Percentiles rank a stretch among this genome's conserved stretches.
phyloP scores from a whole-genome alignment of 345 rosid genomes.

The Corchorus capsularis region DNA sequence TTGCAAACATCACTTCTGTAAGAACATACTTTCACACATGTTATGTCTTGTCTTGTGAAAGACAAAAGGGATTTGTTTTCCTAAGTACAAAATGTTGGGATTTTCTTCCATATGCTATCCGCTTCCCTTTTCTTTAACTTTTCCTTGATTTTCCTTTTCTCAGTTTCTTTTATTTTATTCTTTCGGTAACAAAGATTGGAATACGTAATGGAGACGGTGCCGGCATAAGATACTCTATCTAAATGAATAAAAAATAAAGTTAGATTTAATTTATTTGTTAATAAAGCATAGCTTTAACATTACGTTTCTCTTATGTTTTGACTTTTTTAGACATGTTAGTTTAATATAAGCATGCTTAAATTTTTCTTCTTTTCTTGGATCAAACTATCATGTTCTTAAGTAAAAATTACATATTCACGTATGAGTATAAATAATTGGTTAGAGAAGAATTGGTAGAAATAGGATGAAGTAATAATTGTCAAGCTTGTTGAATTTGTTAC shows the following conservation, averaged over 20 bases:
- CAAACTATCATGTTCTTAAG: no score
- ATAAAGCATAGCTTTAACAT: background rate
- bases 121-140: constrained; percentile 22
- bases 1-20: background rate
- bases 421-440: no score
- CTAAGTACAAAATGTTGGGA: constrained; percentile 12
- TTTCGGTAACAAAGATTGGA: constrained; percentile 23
- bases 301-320: background rate
- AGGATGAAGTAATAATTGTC: no score
- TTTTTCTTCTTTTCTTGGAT: no score
- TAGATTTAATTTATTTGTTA: background rate
- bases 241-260: background rate
- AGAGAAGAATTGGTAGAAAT: no score
- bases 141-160: constrained; percentile 26
- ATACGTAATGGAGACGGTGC: constrained; percentile 26
- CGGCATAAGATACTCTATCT: background rate
- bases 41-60: constrained; percentile 11
- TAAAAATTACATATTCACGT: no score
- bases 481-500: no score
- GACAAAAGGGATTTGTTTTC: constrained; percentile 16
- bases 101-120: background rate
- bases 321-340: no score
- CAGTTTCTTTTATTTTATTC: background rate
- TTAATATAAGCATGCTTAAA: no score
- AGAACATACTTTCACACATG: background rate